Conservation (phyloP, 176 grass and related monocot genomes). For the Eleusine coracana region DNA sequence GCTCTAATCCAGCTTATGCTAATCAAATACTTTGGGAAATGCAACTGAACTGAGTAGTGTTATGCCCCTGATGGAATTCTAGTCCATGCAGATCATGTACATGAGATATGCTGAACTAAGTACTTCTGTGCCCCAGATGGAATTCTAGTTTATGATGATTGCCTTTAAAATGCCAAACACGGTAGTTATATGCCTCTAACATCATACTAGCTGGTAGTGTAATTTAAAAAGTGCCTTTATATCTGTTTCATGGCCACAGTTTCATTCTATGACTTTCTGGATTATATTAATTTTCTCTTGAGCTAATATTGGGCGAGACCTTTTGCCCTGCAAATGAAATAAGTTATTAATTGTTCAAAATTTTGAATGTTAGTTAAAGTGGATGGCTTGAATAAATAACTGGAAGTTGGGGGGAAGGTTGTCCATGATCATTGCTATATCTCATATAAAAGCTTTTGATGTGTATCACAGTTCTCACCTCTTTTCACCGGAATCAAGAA, state of each 20-base stretch:
- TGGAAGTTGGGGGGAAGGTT: not conserved
- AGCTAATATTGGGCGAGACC: not conserved
- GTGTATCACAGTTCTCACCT: slow-evolving; percentile 15
- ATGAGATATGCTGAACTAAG: not conserved
- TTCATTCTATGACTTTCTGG: not conserved
- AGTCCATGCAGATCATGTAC: not conserved
- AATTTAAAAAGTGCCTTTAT: slow-evolving; percentile 3
- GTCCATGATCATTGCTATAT: not conserved
- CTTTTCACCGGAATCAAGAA: not conserved
- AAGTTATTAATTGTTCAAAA: not conserved
- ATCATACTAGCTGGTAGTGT: not conserved
- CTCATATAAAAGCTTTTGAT: slow-evolving; percentile 13
- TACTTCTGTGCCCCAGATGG: not conserved
- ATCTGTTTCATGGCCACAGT: not conserved
- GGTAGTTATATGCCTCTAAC: not conserved
- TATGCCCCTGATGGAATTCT: not conserved
- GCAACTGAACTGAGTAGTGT: slow-evolving; percentile 12
- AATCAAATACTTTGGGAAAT: slow-evolving; percentile 16
- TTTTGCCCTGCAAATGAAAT: slow-evolving; percentile 9
- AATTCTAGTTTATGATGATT: not conserved
- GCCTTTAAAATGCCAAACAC: not conserved
- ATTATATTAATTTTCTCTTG: not conserved
- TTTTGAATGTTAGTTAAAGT: slow-evolving; percentile 6
- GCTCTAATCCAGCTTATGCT: not conserved
- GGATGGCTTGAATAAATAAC: slow-evolving; percentile 11